These are phyloP conservation scores for Pseudogymnoascus sp. DNA, from an alignment of 2,329 filamentous ascomycete species.

Conservation along the genomic window DNA sequence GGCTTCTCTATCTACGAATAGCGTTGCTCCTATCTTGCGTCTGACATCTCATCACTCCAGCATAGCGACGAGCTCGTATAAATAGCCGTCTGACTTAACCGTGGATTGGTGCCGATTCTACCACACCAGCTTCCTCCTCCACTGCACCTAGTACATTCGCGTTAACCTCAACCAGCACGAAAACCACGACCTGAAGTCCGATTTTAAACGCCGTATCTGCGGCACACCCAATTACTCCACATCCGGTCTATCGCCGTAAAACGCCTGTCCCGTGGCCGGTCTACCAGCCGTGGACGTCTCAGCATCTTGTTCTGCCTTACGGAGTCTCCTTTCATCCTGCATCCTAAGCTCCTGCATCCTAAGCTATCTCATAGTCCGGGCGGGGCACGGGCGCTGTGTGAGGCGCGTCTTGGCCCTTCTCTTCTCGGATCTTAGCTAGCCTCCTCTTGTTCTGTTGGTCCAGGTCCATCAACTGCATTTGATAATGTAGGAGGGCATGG, in stretches of 20 bases:
- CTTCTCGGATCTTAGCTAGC: constrained; percentile 70
- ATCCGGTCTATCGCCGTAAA: neutral
- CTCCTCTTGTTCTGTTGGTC: constrained; percentile 85
- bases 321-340: constrained; percentile 76
- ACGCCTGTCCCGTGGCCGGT: neutral
- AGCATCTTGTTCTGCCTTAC: constrained; percentile 76
- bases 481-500: constrained; percentile 76
- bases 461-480: constrained; percentile 81
- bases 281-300: constrained; percentile 50
- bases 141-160: neutral
- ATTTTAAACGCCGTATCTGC: neutral
- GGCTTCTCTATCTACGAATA: neutral
- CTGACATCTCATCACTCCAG: neutral
- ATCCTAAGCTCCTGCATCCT: constrained; percentile 85
- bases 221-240: neutral
- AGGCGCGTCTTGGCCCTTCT: constrained; percentile 18
- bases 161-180: neutral
- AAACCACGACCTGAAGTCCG: neutral
- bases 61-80: neutral
- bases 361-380: constrained; percentile 72
- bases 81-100: neutral
- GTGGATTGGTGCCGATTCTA: neutral
- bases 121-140: neutral
- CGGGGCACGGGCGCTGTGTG: neutral
- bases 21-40: neutral